A percentile compares a stretch with the other conserved stretches of the same genome.
These are phyloP conservation scores for Vitis hybrid DNA, from an alignment of 177 flowering plant genomes.

Conservation along the genomic window DNA sequence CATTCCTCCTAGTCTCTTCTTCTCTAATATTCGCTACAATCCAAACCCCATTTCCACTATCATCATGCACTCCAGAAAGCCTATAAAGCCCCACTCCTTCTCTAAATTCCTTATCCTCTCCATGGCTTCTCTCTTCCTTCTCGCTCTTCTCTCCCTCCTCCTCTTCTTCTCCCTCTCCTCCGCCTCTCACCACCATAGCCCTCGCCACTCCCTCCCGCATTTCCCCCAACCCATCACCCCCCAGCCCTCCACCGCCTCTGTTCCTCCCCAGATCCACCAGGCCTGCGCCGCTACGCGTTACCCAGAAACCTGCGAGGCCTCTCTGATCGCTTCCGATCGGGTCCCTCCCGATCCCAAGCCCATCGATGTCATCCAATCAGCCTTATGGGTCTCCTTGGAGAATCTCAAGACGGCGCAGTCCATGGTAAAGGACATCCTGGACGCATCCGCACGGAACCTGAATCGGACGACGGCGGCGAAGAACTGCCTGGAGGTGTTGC, in stretches of 20 bases:
- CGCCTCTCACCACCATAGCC: slow-evolving; percentile 24
- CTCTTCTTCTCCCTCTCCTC: slow-evolving; percentile 27
- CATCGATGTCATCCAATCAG: slow-evolving; percentile 45
- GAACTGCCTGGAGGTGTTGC: slow-evolving; percentile 54
- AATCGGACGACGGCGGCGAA: slow-evolving; percentile 65
- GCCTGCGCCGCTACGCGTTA: slow-evolving; percentile 77
- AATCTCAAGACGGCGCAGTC: slow-evolving; percentile 52
- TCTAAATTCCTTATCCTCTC: slow-evolving; percentile 21
- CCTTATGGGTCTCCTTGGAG: slow-evolving; percentile 38
- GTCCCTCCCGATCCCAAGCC: slow-evolving; percentile 42
- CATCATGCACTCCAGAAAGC: too few species aligned
- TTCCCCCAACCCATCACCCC: background rate
- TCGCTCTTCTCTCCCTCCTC: slow-evolving; percentile 28
- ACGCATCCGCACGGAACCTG: slow-evolving; percentile 34
- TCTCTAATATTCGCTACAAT: too few species aligned
- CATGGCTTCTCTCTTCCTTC: slow-evolving; percentile 42
- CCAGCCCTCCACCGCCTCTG: background rate
- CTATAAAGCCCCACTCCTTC: too few species aligned
- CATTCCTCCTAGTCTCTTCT: too few species aligned
- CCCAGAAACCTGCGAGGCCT: slow-evolving; percentile 45
- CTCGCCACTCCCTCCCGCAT: slow-evolving; percentile 1
- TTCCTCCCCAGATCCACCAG: slow-evolving; percentile 28
- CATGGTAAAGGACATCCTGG: slow-evolving; percentile 53
- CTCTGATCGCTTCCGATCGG: slow-evolving; percentile 28
- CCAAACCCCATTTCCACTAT: too few species aligned